Percentiles rank a stretch among this genome's conserved stretches.
Evolutionary conservation across 169 alveolate species (phyloP).

Genomic region (Plasmodium knowlesi): DNA sequence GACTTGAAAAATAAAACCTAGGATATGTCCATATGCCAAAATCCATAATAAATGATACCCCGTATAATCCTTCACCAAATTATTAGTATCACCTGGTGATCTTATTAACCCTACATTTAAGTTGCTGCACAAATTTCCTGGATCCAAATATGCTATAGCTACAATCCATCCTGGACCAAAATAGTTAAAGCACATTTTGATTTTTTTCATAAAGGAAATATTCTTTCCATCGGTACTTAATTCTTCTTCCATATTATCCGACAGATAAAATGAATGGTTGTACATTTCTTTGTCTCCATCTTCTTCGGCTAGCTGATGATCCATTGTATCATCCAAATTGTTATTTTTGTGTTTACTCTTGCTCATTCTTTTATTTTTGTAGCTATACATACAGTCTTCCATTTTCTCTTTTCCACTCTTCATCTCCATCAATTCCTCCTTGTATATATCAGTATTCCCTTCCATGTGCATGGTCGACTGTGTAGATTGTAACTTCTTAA

Average conservation of each 20-base stretch:
- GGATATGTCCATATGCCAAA: conserved; percentile 75
- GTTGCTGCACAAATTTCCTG: conserved; percentile 83
- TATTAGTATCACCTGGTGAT: neutral
- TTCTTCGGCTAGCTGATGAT: neutral
- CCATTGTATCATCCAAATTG: neutral
- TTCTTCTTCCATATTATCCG: conserved; percentile 22
- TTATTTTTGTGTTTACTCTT: conserved; percentile 12
- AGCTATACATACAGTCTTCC: neutral
- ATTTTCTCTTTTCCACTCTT: neutral
- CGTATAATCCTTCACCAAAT: conserved; percentile 49
- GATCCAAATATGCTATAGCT: conserved; percentile 83
- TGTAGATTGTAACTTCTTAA: conserved; percentile 37
- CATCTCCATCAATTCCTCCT: neutral
- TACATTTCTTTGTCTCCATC: neutral
- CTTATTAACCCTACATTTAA: conserved; percentile 80
- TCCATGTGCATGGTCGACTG: conserved; percentile 61
- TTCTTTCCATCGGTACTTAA: neutral
- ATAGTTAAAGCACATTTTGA: conserved; percentile 73
- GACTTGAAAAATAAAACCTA: conserved; percentile 79
- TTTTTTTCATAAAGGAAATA: conserved; percentile 6
- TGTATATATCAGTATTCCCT: neutral
- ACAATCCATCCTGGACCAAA: conserved; percentile 86
- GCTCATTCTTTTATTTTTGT: neutral
- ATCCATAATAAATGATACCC: conserved; percentile 81
- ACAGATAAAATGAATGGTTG: conserved; percentile 17